These are phyloP conservation scores for Pleurotus sapidus DNA, from an alignment of 768 basidiomycete species.

Conservation along the genomic window DNA sequence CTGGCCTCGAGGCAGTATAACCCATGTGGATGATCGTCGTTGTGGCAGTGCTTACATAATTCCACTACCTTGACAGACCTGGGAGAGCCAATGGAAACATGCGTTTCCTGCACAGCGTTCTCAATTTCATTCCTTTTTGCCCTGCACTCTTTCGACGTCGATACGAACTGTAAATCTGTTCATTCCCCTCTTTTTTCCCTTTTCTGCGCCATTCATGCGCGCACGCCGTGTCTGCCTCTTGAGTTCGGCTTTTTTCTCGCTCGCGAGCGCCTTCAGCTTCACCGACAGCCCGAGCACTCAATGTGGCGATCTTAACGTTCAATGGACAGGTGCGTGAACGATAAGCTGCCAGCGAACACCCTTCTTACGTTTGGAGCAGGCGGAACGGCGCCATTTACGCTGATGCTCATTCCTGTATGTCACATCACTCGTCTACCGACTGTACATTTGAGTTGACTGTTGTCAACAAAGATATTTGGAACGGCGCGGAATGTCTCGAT, in stretches of 20 bases:
- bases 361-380: slow-evolving; percentile 31
- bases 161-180: slow-evolving; percentile 2
- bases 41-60: not conserved
- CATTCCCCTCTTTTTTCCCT: slow-evolving; percentile 8
- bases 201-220: slow-evolving; percentile 14
- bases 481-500: slow-evolving; percentile 52
- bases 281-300: slow-evolving; percentile 40
- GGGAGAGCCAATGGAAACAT: not conserved
- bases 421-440: not conserved
- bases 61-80: not conserved
- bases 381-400: slow-evolving; percentile 52
- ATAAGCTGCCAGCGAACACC: not conserved
- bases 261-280: slow-evolving; percentile 44
- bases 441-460: slow-evolving; percentile 7
- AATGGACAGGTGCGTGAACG: slow-evolving; percentile 54
- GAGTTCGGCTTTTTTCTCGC: not conserved
- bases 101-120: not conserved
- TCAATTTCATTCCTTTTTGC: not conserved
- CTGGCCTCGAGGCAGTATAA: no score
- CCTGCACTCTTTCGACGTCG: not conserved
- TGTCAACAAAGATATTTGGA: slow-evolving; percentile 43
- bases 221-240: slow-evolving; percentile 8
- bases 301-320: slow-evolving; percentile 60
- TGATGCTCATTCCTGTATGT: slow-evolving; percentile 52
- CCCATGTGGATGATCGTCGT: no score